Evolutionary conservation across 805 yeast genomes (phyloP), one percentile per base, ranked within the genome.

Genomic region (Pachysolen tannophilus): DNA sequence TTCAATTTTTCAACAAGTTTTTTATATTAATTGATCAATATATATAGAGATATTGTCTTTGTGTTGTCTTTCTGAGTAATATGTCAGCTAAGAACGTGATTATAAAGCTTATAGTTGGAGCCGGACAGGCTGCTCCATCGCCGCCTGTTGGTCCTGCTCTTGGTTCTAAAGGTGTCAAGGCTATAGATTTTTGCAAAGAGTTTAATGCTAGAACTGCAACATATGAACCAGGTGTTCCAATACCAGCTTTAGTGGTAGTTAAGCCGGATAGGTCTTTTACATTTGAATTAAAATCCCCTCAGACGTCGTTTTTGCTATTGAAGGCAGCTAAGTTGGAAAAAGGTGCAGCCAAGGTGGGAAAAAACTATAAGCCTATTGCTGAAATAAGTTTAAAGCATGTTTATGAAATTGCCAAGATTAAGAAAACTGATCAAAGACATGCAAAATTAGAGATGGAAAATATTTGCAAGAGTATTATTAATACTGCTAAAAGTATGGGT

Each of bases 131-230:
- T 1, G 92, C 97, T 2, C 97, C 98, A 28, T 81, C 96, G 2
- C 98, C 98, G 20, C 98, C 98, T 6, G 97, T 92, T 20, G 98
- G 98, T 45, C 98, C 98, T 30, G 98, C 97, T 0, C 67, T 92
- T 33, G 98, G 98, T 46, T 90, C 97, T 40, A 90, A 90, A 58
- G 98, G 98, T 67, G 94, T 92, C 31, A 92, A 92, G 56, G 97
- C 97, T 43, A 92, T 92, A 52, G 98, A 92, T 59, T 92, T 92
- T 52, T 90, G 97, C 64, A 92, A 92, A 60, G 97, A 92, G 56
- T 92, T 92, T 68, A 92, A 92, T 56, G 98, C 98, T 18, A 78
- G 95, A 58, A 87, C 97, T 9, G 94, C 95, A 6, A 78, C 78
- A 45, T 82, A 75, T 53, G 72, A 72, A 35, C 86, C 94, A 11